A percentile compares a stretch with the other conserved stretches of the same genome.
Evolutionary conservation across 2,329 filamentous ascomycete genomes (phyloP).

Genomic region (Chrysoporthe austroafricana): DNA sequence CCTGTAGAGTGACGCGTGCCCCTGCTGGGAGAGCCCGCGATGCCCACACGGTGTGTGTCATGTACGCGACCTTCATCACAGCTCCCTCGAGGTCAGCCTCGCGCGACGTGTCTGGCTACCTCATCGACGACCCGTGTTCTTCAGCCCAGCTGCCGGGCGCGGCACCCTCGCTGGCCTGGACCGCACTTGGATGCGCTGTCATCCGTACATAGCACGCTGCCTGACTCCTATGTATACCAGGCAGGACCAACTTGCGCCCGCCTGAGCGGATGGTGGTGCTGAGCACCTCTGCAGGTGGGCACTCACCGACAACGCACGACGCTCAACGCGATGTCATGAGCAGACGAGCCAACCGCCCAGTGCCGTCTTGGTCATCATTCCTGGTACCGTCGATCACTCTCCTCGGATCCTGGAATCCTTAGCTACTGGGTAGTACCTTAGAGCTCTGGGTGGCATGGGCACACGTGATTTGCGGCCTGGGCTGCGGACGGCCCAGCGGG

Average conservation of each 20-base stretch:
- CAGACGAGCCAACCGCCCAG: not conserved
- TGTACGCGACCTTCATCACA: not conserved
- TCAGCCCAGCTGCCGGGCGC: not conserved
- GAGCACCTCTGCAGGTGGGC: not conserved
- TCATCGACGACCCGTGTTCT: not conserved
- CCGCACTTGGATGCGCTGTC: not conserved
- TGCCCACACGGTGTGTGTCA: not conserved
- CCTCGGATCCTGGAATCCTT: not conserved
- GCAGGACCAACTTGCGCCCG: too few relatives aligned
- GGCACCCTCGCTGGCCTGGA: not conserved
- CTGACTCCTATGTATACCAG: not conserved
- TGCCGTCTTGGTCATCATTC: slow-evolving; percentile 1
- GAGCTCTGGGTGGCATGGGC: not conserved
- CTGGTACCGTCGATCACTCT: not conserved
- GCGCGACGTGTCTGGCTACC: not conserved
- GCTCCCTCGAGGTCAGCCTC: not conserved
- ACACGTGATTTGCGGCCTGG: not conserved
- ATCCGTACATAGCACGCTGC: not conserved
- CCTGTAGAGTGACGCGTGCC: not conserved
- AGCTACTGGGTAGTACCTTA: not conserved
- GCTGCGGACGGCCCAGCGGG: too few relatives aligned
- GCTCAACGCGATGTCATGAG: not conserved
- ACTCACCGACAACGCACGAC: not conserved
- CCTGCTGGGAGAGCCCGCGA: not conserved
- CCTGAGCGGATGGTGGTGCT: not conserved